A percentile compares a stretch with the other conserved stretches of the same genome.
These are phyloP conservation scores for Fermentozyma sake DNA, from an alignment of 1,139 yeast genomes.

Conservation along the genomic window DNA sequence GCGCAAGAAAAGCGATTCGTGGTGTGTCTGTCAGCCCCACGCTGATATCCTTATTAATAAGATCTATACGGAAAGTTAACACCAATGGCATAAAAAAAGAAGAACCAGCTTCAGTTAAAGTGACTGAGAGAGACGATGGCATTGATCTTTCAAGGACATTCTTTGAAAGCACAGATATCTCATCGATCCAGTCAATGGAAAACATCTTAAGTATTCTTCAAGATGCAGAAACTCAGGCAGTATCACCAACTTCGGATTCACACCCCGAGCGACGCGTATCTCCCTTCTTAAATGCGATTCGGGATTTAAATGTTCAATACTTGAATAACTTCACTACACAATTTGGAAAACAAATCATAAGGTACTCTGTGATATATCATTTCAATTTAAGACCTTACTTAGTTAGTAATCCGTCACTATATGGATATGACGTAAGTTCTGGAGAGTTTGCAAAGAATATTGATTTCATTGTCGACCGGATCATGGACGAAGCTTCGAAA, in stretches of 20 bases:
- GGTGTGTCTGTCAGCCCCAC: too few relatives aligned
- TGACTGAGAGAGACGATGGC: too few relatives aligned
- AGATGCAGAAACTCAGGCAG: slow-evolving; percentile 10
- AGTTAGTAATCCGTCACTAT: slow-evolving; percentile 8
- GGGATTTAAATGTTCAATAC: slow-evolving; percentile 8
- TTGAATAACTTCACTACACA: slow-evolving; percentile 11
- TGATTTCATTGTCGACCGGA: slow-evolving; percentile 5
- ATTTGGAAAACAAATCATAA: slow-evolving; percentile 12
- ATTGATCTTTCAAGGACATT: slow-evolving; percentile 5
- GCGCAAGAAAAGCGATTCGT: too few relatives aligned
- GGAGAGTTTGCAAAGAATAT: slow-evolving; percentile 6
- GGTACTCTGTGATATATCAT: slow-evolving; percentile 9
- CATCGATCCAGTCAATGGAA: slow-evolving; percentile 10
- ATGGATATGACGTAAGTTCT: too few relatives aligned
- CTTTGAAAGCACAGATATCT: not conserved
- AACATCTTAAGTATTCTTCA: slow-evolving; percentile 13
- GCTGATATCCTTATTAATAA: too few relatives aligned
- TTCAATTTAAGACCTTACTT: slow-evolving; percentile 12
- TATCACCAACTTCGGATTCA: slow-evolving; percentile 1
- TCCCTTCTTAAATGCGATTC: slow-evolving; percentile 10
- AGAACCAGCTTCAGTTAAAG: too few relatives aligned
- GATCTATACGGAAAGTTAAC: too few relatives aligned
- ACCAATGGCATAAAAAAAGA: too few relatives aligned
- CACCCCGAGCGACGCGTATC: too few relatives aligned
- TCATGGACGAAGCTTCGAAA: slow-evolving; percentile 6